Evolutionary conservation across 2,329 filamentous ascomycete species (phyloP).

Genomic region (Magnaporthiopsis poae): DNA sequence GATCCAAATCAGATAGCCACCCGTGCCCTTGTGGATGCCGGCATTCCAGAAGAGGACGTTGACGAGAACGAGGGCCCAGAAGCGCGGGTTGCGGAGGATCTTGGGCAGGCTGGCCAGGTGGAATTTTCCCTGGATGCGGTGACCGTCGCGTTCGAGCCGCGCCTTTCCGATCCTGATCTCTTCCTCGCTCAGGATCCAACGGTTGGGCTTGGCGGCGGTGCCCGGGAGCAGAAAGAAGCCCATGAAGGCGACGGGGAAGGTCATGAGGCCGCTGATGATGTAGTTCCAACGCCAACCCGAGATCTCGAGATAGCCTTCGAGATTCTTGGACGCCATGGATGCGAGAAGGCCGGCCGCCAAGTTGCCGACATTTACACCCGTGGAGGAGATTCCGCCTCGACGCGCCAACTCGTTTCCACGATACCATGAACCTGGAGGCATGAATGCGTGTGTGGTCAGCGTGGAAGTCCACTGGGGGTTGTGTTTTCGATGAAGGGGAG

Average conservation of each 20-base stretch:
- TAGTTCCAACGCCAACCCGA: constrained; percentile 13
- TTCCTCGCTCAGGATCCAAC: constrained; percentile 22
- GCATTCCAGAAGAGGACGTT: constrained; percentile 12
- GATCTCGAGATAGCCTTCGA: constrained; percentile 10
- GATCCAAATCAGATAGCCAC: constrained; percentile 12
- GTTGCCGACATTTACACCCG: neutral
- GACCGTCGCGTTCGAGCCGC: constrained; percentile 16
- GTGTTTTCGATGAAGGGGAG: neutral
- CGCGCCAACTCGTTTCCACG: neutral
- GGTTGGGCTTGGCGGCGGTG: constrained; percentile 24
- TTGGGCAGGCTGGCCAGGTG: neutral
- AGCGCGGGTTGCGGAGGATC: constrained; percentile 11
- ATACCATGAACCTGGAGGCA: neutral
- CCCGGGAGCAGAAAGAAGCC: constrained; percentile 34
- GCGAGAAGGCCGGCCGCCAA: neutral
- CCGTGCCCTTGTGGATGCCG: constrained; percentile 9
- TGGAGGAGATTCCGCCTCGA: neutral
- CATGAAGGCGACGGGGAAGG: constrained; percentile 37
- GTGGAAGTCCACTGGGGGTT: neutral
- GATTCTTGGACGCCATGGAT: neutral
- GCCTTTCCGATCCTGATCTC: constrained; percentile 24
- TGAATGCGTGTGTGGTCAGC: neutral
- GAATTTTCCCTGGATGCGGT: constrained; percentile 7
- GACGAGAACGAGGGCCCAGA: constrained; percentile 13
- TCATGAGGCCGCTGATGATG: constrained; percentile 35